phyloP scores from a whole-genome alignment of 148 eudicot species.

The Drosera capensis region DNA sequence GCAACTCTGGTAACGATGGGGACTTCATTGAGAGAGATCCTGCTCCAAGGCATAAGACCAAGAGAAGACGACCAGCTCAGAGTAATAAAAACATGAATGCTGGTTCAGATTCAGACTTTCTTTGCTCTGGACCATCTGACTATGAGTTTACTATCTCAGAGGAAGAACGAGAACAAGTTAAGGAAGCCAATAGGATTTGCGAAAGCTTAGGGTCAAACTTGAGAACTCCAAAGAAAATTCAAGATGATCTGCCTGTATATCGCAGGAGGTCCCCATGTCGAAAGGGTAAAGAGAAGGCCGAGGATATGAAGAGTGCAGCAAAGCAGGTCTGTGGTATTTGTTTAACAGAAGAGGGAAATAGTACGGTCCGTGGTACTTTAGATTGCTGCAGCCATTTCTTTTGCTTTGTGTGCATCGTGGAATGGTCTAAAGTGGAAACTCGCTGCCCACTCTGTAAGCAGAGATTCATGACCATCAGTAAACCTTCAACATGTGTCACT shows the following conservation, averaged over 20 bases:
- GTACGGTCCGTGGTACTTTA: slow-evolving; percentile 57
- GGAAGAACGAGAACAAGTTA: slow-evolving; percentile 85
- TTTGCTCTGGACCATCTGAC: slow-evolving; percentile 49
- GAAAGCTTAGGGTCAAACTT: slow-evolving; percentile 22
- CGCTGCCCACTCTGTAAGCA: slow-evolving; percentile 98
- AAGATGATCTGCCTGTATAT: slow-evolving; percentile 20
- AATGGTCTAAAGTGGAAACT: slow-evolving; percentile 98
- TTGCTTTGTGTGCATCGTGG: slow-evolving; percentile 87
- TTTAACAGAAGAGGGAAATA: slow-evolving; percentile 79
- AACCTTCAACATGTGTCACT: slow-evolving; percentile 34
- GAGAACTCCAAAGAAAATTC: slow-evolving; percentile 39
- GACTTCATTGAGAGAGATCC: slow-evolving; percentile 15
- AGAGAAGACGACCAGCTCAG: slow-evolving; percentile 16
- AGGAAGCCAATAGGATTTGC: slow-evolving; percentile 55
- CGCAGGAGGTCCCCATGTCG: slow-evolving; percentile 30
- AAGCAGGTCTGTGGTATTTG: slow-evolving; percentile 92
- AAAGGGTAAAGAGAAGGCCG: slow-evolving; percentile 81
- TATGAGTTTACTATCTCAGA: slow-evolving; percentile 80
- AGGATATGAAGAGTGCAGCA: slow-evolving; percentile 27
- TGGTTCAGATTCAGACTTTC: slow-evolving; percentile 58
- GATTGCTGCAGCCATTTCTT: slow-evolving; percentile 88
- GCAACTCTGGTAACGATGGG: slow-evolving; percentile 14
- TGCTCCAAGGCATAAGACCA: slow-evolving; percentile 15
- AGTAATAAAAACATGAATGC: slow-evolving; percentile 27
- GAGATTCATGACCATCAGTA: slow-evolving; percentile 62